Evolutionary conservation across 1,284 basidiomycete species (phyloP), one percentile per base, ranked within the genome.

Genomic region (Cutaneotrichosporon mucoides): DNA sequence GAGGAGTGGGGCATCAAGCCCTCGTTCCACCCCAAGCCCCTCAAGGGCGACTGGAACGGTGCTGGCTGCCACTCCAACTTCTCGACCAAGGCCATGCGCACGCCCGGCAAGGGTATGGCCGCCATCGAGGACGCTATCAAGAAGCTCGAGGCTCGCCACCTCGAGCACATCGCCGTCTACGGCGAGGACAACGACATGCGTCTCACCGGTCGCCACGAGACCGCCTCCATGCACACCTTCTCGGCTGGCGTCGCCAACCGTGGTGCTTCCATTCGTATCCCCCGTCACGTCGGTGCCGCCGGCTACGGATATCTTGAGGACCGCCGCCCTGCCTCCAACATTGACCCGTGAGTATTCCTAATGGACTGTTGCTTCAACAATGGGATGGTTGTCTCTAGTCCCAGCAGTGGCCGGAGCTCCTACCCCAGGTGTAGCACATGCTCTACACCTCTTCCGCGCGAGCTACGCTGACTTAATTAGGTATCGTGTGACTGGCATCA

Each of bases 21-120:
- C 68, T 82, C 94, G 68, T 92, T 99, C 92, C 96, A 99, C 85
- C 96, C 96, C 77, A 99, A 99, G 82, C 95, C 95, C 64, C 88
- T 99, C 73, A 81, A 75, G 71, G 96, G 96, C 69, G 96, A 99
- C 80, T 99, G 96, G 96, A 99, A 99, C 81, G 96, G 96, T 78
- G 96, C 96, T 65, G 96, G 96, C 63, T 92, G 89, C 82, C 92
- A 92, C 84, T 89, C 88, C 81, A 96, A 95, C 85, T 95, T 85
- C 84, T 90, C 88, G 70, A 96, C 94, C 70, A 87, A 88, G 79
- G 83, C 83, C 53, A 97, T 95, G 88, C 91, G 93, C 67, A 89
- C 90, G 75, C 85, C 87, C 47, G 92, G 92, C 78, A 75, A 71
- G 66, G 96, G 96, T 74, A 92, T 95, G 83, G 90, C 95, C 82